Evolutionary conservation across 257 asterid genomes (phyloP).

Genomic region (Nicotiana tabacum): DNA sequence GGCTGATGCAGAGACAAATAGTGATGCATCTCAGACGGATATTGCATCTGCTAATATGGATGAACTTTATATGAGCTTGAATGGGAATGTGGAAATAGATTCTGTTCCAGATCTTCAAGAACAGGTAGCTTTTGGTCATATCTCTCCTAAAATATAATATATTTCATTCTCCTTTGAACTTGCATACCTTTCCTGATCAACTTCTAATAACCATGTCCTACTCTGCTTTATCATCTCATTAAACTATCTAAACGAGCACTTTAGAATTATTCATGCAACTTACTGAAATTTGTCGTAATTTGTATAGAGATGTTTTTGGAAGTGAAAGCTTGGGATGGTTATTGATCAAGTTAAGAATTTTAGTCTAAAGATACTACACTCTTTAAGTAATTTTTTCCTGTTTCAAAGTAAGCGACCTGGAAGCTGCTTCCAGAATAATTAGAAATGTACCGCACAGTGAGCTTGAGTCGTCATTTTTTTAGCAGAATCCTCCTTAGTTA

Average conservation of each 20-base stretch:
- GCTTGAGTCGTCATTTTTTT: neutral
- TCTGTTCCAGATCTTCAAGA: constrained; percentile 78
- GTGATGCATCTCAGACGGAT: constrained; percentile 36
- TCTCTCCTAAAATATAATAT: neutral
- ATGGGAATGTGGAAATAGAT: constrained; percentile 48
- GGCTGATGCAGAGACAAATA: constrained; percentile 37
- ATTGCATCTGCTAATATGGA: constrained; percentile 32
- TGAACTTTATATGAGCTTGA: constrained; percentile 31
- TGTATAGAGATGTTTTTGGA: neutral
- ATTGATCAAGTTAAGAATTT: neutral
- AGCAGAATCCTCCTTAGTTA: neutral
- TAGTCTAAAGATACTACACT: neutral
- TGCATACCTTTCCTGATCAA: neutral
- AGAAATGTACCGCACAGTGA: neutral
- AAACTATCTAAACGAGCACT: neutral
- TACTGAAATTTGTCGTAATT: neutral
- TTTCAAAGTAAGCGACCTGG: neutral
- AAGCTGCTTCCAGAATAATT: neutral
- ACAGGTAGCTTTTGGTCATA: constrained; percentile 47
- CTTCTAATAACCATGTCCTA: neutral
- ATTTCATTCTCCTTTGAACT: neutral
- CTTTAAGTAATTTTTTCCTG: neutral
- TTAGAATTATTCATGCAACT: neutral
- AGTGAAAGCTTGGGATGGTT: neutral
- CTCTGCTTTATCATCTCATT: neutral